Base-by-base conservation (phyloP, 768 basidiomycete genomes). In the Mycena vitilis region DNA sequence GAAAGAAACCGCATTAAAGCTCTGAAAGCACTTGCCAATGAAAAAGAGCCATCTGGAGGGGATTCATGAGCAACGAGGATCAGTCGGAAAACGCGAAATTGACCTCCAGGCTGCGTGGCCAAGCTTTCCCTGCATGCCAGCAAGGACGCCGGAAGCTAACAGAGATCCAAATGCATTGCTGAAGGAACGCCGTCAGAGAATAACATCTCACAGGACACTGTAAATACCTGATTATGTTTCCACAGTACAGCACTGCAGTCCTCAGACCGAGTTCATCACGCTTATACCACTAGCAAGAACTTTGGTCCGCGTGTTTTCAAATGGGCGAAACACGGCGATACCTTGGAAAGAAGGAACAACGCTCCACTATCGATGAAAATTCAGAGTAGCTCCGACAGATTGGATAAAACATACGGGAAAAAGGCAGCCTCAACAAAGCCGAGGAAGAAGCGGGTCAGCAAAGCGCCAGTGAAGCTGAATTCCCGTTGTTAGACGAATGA, bases 131-230 rank as follows among this genome's bases (percentile, higher is more conserved):
- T 94, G 84, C 92, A 96, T 93, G 12, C 83, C 82, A 68, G 86
- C 84, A 51, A 96, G 83, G 60, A 96, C 92, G 0, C 87, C 93
- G 36, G 92, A 92, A 9, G 94, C 94, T 62, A 96, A 87, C 18
- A 96, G 82, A 2, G 92, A 84, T 1, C 95, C 94, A 74, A 96
- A 95, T 0, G 93, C 95, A 78, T 95, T 96, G 23, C 63, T 64
- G 40, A 10, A 40, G 40, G 3, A 30, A 3, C 40, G 2, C 1
- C 15, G 15, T 40, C 40, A 40, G 40, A 40, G 40, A 8, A 10
- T 9, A 40, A 11, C 40, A 11, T 40, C 40, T 30, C 40, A 40
- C 40, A 2, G 11, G 40, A 15, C 40, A 15, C 15, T 10, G 10
- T 5, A 10, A 15, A 5, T 45, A 65, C 68, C 90, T 91, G 68